phyloP scores from a whole-genome alignment of 768 basidiomycete genomes.

The Kwoniella shandongensis region DNA sequence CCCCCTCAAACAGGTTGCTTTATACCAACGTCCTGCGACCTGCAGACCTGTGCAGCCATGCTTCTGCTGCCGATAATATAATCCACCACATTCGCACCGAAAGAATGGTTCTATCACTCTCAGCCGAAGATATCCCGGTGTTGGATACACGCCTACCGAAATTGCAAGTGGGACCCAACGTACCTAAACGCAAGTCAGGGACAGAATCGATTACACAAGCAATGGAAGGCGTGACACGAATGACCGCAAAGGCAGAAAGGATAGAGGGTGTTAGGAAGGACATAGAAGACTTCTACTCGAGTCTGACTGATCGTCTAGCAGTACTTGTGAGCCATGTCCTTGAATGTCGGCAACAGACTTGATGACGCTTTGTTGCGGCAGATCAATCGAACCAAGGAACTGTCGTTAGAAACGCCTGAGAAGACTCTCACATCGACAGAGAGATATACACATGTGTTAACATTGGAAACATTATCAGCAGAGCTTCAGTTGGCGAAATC shows the following conservation, averaged over 20 bases:
- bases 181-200: constrained; percentile 38
- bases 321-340: too few species aligned
- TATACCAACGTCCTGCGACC: constrained; percentile 25
- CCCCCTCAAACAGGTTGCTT: constrained; percentile 8
- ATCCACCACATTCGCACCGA: constrained; percentile 6
- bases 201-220: constrained; percentile 19
- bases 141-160: constrained; percentile 42
- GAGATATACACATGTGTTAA: too few species aligned
- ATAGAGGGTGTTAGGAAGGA: constrained; percentile 14
- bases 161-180: constrained; percentile 45
- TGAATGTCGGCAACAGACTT: neutral
- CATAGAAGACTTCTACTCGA: neutral
- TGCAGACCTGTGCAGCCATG: constrained; percentile 25
- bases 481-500: neutral
- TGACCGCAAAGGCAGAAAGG: constrained; percentile 1
- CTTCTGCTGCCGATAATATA: neutral
- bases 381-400: too few species aligned
- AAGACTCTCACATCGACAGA: too few species aligned
- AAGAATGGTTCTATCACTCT: constrained; percentile 6
- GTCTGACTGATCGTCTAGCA: too few species aligned
- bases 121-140: constrained; percentile 15
- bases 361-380: neutral
- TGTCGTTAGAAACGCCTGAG: too few species aligned
- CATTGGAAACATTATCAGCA: neutral
- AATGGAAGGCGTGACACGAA: constrained; percentile 20